These are phyloP conservation scores for Micromonas pusilla DNA, from an alignment of 139 green algal genomes.

Conservation along the genomic window DNA sequence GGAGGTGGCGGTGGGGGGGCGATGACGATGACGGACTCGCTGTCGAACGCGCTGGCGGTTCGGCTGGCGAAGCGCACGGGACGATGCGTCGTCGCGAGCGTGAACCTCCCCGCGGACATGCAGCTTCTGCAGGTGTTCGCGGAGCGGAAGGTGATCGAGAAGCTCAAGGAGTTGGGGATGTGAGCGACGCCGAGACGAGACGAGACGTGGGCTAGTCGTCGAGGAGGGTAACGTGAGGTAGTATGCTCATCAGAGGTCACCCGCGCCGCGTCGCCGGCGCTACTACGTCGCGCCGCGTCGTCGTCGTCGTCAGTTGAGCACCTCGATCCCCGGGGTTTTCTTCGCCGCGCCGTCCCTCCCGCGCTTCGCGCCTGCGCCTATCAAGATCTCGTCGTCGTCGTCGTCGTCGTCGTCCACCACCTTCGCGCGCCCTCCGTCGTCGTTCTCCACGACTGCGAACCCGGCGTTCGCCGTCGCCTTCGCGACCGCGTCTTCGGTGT, in stretches of 20 bases:
- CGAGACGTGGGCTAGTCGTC: no score
- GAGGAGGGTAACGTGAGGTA: no score
- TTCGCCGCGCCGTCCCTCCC: no score
- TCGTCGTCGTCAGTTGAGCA: not conserved
- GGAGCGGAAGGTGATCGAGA: not conserved
- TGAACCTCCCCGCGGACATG: not conserved
- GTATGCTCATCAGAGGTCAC: no score
- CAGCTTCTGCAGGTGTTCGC: not conserved
- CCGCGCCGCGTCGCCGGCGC: no score
- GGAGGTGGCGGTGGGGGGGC: not conserved
- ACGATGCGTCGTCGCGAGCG: not conserved
- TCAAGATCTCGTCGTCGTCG: not conserved
- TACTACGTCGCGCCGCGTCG: no score
- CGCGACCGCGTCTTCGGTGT: not conserved
- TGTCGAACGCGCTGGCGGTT: not conserved
- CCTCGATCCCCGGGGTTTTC: not conserved
- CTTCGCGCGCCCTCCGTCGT: no score
- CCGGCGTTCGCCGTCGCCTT: not conserved
- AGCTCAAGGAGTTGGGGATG: not conserved
- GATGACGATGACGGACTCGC: not conserved
- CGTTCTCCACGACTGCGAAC: no score
- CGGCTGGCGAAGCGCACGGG: not conserved
- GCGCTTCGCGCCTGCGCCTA: not conserved
- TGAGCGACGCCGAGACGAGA: no score
- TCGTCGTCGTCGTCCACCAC: not conserved